These are phyloP conservation scores for Xylaria grammica DNA, from an alignment of 495 filamentous ascomycete genomes.

Conservation along the genomic window DNA sequence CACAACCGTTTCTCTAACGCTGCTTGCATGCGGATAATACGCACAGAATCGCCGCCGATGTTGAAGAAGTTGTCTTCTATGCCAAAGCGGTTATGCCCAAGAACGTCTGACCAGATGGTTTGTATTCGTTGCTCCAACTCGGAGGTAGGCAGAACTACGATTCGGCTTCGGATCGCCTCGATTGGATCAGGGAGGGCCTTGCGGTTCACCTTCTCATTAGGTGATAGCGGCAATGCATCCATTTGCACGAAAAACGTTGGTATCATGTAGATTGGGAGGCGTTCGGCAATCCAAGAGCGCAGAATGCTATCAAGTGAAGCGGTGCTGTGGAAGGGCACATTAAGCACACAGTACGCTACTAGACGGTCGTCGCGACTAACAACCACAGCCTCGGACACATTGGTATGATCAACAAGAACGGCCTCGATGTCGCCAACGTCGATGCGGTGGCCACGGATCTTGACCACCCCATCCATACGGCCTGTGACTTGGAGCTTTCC, in stretches of 20 bases:
- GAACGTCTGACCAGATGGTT: constrained; percentile 49
- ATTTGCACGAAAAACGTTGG: constrained; percentile 66
- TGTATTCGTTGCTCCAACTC: constrained; percentile 50
- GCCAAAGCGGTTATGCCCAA: constrained; percentile 42
- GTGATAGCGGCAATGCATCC: constrained; percentile 57
- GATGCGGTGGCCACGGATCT: constrained; percentile 56
- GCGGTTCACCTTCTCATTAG: constrained; percentile 62
- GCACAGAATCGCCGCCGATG: constrained; percentile 73
- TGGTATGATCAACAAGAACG: constrained; percentile 43
- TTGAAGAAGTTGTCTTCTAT: constrained; percentile 70
- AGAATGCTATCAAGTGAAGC: constrained; percentile 24
- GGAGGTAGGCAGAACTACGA: constrained; percentile 34
- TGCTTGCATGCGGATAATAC: constrained; percentile 60
- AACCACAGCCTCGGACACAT: constrained; percentile 30
- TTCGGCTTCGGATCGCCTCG: constrained; percentile 54
- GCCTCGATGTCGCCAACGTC: constrained; percentile 59
- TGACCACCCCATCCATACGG: constrained; percentile 53
- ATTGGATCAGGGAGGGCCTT: constrained; percentile 49
- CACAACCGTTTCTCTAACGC: constrained; percentile 30
- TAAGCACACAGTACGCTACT: constrained; percentile 28
- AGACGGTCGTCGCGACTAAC: constrained; percentile 27
- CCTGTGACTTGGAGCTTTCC: constrained; percentile 55
- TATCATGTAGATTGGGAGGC: constrained; percentile 67
- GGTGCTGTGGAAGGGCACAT: not conserved
- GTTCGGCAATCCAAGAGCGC: constrained; percentile 35